A percentile compares a stretch with the other conserved stretches of the same genome.
Evolutionary conservation across 768 basidiomycete species (phyloP).

Genomic region (Rhodosporidiobolus odoratus): DNA sequence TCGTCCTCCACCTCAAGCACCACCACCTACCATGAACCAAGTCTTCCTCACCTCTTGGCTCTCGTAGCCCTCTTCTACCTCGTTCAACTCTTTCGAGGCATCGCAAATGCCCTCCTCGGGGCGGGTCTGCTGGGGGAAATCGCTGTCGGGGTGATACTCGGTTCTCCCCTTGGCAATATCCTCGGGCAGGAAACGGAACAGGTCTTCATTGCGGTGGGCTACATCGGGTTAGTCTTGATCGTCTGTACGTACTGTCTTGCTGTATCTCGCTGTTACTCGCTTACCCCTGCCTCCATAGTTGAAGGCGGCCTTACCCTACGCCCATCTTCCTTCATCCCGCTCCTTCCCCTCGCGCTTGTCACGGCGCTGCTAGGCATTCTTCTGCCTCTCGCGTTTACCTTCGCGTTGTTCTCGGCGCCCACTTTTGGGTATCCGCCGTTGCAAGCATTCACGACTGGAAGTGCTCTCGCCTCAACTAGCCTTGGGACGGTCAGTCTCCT

Average conservation of each 20-base stretch:
- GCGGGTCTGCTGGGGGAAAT: constrained; percentile 57
- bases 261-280: neutral
- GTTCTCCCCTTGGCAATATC: constrained; percentile 53
- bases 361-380: constrained; percentile 46
- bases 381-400: constrained; percentile 54
- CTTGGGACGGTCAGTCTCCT: constrained; percentile 53
- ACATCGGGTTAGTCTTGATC: constrained; percentile 54
- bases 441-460: constrained; percentile 58
- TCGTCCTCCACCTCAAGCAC: constrained; percentile 6
- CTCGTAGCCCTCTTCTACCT: constrained; percentile 57
- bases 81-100: constrained; percentile 52
- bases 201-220: constrained; percentile 51
- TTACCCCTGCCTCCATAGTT: neutral
- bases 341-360: constrained; percentile 52
- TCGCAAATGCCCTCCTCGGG: constrained; percentile 50
- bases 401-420: constrained; percentile 46
- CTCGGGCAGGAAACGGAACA: constrained; percentile 50
- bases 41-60: constrained; percentile 49
- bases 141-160: constrained; percentile 57
- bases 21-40: constrained; percentile 46
- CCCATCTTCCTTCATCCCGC: constrained; percentile 51
- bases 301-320: constrained; percentile 58
- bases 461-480: constrained; percentile 60
- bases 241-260: constrained; percentile 47
- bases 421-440: constrained; percentile 40